Evolutionary conservation across 1,139 yeast species (phyloP).

Genomic region (Blastobotrys elegans): DNA sequence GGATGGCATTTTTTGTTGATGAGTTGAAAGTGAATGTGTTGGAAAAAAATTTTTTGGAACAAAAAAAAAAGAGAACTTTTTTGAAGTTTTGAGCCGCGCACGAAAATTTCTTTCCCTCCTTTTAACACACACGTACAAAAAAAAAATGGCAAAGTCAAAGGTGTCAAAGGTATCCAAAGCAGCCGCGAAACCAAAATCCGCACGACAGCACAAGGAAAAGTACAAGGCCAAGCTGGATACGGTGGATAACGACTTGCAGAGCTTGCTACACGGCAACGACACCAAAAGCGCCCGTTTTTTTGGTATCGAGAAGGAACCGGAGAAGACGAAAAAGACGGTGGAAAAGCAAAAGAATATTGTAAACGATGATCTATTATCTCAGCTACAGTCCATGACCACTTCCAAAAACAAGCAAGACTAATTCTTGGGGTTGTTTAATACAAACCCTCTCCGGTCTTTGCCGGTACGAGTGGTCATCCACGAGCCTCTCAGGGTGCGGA

Average conservation of each 20-base stretch:
- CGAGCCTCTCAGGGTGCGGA: slow-evolving; percentile 24
- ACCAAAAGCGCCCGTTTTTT: slow-evolving; percentile 10
- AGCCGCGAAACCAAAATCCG: slow-evolving; percentile 12
- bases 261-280: slow-evolving; percentile 4
- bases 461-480: slow-evolving; percentile 31
- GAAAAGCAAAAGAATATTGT: slow-evolving; percentile 1
- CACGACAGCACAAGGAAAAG: slow-evolving; percentile 19
- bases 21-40: not conserved
- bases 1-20: slow-evolving; percentile 58
- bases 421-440: slow-evolving; percentile 11
- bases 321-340: not conserved
- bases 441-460: slow-evolving; percentile 32
- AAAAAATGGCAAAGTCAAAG: slow-evolving; percentile 10
- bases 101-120: not conserved
- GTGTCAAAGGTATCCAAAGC: slow-evolving; percentile 9
- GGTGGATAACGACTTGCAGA: slow-evolving; percentile 19
- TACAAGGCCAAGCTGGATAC: slow-evolving; percentile 23
- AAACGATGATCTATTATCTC: slow-evolving; percentile 13
- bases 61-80: not conserved
- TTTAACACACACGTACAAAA: not conserved
- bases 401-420: not conserved
- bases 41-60: slow-evolving; percentile 4
- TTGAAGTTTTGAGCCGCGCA: slow-evolving; percentile 11
- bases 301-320: not conserved
- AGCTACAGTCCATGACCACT: slow-evolving; percentile 12